Percentiles rank a stretch among this genome's conserved stretches.
phyloP scores from a whole-genome alignment of 2,329 filamentous ascomycete species.

The Aspergillus ochraceoroseus region DNA sequence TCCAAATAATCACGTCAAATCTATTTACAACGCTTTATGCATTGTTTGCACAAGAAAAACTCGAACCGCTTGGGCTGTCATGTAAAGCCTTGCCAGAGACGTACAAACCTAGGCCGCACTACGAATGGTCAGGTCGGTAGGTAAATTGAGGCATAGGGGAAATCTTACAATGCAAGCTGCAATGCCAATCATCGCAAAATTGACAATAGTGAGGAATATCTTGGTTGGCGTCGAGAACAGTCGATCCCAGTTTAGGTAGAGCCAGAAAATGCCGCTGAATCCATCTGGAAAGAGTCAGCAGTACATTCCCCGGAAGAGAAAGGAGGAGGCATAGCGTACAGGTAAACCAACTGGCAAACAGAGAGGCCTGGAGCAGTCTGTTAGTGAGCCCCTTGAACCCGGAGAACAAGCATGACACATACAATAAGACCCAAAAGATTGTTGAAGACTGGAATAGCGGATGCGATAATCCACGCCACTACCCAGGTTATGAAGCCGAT shows the following conservation, averaged over 20 bases:
- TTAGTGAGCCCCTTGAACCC: neutral
- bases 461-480: conserved; percentile 62
- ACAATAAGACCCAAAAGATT: conserved; percentile 59
- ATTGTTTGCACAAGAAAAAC: conserved; percentile 34
- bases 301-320: too few relatives aligned
- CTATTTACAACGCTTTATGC: conserved; percentile 11
- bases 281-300: too few relatives aligned
- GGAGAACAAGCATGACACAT: conserved; percentile 10
- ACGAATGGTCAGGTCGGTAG: neutral
- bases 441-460: conserved; percentile 65
- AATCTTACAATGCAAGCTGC: conserved; percentile 24
- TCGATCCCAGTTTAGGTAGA: conserved; percentile 34
- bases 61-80: conserved; percentile 29
- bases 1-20: too few relatives aligned
- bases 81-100: conserved; percentile 36
- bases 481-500: conserved; percentile 56
- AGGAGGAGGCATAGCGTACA: too few relatives aligned
- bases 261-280: conserved; percentile 37
- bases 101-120: conserved; percentile 34
- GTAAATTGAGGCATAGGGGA: neutral
- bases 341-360: conserved; percentile 66
- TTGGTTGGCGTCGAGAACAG: conserved; percentile 32
- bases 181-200: conserved; percentile 23
- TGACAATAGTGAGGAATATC: conserved; percentile 28
- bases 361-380: conserved; percentile 40